Evolutionary conservation across 257 asterid genomes (phyloP).

Genomic region (Fraxinus cuspidata): DNA sequence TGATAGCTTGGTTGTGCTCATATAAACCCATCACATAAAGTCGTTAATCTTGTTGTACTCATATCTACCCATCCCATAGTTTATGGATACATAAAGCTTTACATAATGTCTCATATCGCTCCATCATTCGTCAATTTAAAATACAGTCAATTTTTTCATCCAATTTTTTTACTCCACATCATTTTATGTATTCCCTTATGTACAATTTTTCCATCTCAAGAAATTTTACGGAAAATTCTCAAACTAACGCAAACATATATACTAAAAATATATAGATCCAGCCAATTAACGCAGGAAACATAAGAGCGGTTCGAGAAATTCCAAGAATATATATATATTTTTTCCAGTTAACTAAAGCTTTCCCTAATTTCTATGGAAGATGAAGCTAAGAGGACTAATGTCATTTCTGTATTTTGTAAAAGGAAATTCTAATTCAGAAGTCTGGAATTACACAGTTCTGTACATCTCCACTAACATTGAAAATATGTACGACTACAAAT

Average conservation of each 20-base stretch:
- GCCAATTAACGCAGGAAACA: too few relatives aligned
- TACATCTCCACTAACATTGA: not conserved
- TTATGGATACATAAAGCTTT: slow-evolving; percentile 12
- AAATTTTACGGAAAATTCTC: not conserved
- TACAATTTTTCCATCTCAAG: too few relatives aligned
- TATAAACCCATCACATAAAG: not conserved
- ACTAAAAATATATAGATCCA: too few relatives aligned
- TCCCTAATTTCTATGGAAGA: not conserved
- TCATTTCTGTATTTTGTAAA: not conserved
- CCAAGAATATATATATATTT: too few relatives aligned
- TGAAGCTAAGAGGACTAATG: not conserved
- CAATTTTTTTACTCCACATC: too few relatives aligned
- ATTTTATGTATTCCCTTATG: too few relatives aligned
- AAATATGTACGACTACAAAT: not conserved
- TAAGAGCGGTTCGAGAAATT: too few relatives aligned
- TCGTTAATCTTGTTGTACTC: slow-evolving; percentile 7
- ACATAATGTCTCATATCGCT: too few relatives aligned
- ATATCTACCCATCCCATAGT: slow-evolving; percentile 10
- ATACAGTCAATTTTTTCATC: too few relatives aligned
- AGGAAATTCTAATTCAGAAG: not conserved
- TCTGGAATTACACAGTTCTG: not conserved
- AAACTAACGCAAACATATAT: too few relatives aligned
- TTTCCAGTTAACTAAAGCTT: not conserved
- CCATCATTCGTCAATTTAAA: too few relatives aligned
- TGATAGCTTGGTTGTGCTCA: slow-evolving; percentile 20